Evolutionary conservation across 2,329 filamentous ascomycete genomes (phyloP), one percentile per base, ranked within the genome.

Genomic region (Bisporella sp.): DNA sequence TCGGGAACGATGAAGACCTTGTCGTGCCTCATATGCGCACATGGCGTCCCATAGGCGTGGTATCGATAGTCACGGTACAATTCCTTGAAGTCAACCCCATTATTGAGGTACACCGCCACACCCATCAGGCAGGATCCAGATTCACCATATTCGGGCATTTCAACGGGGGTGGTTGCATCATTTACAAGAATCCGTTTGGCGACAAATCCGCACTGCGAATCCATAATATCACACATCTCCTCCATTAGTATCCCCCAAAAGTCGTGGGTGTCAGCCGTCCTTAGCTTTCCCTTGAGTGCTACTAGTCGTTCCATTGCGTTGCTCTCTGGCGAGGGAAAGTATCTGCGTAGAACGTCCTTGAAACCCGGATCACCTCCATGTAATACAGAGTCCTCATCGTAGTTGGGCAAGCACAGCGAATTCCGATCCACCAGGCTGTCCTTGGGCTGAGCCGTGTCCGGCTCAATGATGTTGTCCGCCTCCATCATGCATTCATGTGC

Each of bases 1-100:
- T 85, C 78, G 1, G 83, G 80, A 28, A 88, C 79, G 50, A 87
- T 67, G 62, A 85, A 84, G 46, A 85, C 79, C 64, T 86, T 85
- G 68, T 86, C 82, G 62, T 87, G 79, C 57, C 78, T 80, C 83
- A 87, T 86, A 62, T 84, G 77, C 35, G 77, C 76, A 64, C 83
- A 84, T 4, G 83, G 82, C 55, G 81, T 62, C 32, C 60, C 79
- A 57, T 82, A 84, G 37, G 81, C 77, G 58, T 81, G 75, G 65
- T 84, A 85, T 56, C 80, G 79, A 67, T 79, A 78, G 59, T 85
- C 76, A 54, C 75, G 75, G 57, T 80, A 69, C 46, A 81, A 72
- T 29, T 74, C 69, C 54, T 74, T 72, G 47, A 68, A 69, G 49
- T 73, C 73, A 46, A 72, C 70, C 31, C 78, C 81, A 58, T 82